phyloP scores from a whole-genome alignment of 768 basidiomycete species.

The Xerocomellus chrysenteron region DNA sequence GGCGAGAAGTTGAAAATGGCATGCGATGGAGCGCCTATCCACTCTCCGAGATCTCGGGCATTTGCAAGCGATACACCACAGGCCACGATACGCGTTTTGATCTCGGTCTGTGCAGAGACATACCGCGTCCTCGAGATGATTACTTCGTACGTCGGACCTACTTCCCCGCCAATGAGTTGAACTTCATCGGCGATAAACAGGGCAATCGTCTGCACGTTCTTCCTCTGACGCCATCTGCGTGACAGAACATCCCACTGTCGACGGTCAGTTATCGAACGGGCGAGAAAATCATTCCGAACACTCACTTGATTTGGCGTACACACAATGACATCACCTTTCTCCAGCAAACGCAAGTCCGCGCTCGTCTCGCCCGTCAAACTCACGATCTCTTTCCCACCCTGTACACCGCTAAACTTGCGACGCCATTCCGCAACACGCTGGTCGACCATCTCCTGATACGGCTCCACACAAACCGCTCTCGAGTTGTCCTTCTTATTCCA shows the following conservation, averaged over 20 bases:
- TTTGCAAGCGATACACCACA: conserved; percentile 95
- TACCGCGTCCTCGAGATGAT: conserved; percentile 96
- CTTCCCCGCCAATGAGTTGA: conserved; percentile 91
- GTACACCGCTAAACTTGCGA: conserved; percentile 74
- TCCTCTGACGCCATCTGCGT: conserved; percentile 92
- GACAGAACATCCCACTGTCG: conserved; percentile 92
- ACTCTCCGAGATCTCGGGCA: conserved; percentile 93
- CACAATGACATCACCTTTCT: conserved; percentile 90
- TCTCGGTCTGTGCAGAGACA: conserved; percentile 89
- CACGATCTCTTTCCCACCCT: conserved; percentile 92
- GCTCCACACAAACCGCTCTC: conserved; percentile 92
- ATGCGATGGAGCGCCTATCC: conserved; percentile 94
- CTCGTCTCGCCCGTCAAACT: conserved; percentile 93
- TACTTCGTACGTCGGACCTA: conserved; percentile 96
- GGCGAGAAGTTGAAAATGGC: conserved; percentile 98
- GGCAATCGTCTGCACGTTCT: conserved; percentile 93
- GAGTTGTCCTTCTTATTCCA: conserved; percentile 86
- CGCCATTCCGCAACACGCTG: conserved; percentile 87
- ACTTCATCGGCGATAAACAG: conserved; percentile 94
- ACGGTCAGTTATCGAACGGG: neutral
- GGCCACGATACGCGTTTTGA: conserved; percentile 91
- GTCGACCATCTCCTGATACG: conserved; percentile 98
- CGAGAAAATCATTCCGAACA: conserved; percentile 1
- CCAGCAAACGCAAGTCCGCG: conserved; percentile 83
- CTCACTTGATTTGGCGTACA: conserved; percentile 89